Evolutionary conservation across 2,329 filamentous ascomycete species (phyloP).

Genomic region (Fusarium sp.): DNA sequence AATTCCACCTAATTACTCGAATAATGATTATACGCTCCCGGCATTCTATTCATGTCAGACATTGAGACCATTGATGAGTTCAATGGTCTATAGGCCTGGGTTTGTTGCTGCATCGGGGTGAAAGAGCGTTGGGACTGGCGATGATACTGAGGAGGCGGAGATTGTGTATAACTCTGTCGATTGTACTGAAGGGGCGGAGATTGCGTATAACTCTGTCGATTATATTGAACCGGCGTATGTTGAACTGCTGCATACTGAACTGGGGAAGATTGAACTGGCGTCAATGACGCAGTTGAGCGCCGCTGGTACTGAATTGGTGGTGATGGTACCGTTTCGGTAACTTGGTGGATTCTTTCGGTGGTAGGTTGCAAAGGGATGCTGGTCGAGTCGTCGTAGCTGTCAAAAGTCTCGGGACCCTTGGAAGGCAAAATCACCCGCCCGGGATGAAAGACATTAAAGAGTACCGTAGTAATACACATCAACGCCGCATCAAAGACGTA

Average conservation of each 20-base stretch:
- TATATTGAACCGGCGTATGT: neutral
- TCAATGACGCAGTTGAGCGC: neutral
- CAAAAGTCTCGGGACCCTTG: neutral
- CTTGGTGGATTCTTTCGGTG: too few relatives aligned
- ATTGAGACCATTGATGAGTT: neutral
- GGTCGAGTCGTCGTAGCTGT: neutral
- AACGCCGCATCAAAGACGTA: slow-evolving; percentile 50
- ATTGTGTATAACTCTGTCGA: neutral
- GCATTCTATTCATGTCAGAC: neutral
- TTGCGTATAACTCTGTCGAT: neutral
- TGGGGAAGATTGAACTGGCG: neutral
- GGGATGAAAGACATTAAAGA: neutral
- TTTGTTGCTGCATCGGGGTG: neutral
- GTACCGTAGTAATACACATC: slow-evolving; percentile 34
- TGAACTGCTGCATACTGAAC: neutral
- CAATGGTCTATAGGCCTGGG: neutral
- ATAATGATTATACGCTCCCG: neutral
- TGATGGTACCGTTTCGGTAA: neutral
- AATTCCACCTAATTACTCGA: too few relatives aligned
- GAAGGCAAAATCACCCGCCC: neutral
- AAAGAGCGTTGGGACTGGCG: neutral
- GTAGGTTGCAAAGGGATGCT: neutral
- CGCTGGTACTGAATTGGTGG: neutral
- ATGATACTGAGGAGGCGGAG: neutral
- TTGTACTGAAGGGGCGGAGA: neutral